These are phyloP conservation scores for Vigna unguiculata DNA, from an alignment of 306 rosid species.

Conservation along the genomic window DNA sequence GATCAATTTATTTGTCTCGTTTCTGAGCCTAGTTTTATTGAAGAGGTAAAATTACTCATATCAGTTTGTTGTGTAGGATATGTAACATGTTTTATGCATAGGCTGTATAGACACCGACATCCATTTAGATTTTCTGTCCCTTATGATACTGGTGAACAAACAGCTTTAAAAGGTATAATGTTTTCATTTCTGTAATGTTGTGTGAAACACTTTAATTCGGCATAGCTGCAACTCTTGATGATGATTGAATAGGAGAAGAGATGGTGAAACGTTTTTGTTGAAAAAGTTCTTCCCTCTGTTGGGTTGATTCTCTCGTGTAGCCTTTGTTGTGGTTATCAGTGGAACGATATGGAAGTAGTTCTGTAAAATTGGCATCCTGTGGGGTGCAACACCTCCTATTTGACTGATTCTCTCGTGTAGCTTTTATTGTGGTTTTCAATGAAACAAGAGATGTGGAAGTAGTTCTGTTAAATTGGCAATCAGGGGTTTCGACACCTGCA, in stretches of 20 bases:
- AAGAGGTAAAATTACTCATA: constrained; percentile 30
- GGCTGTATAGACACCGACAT: constrained; percentile 43
- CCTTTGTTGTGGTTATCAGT: neutral
- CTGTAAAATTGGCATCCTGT: neutral
- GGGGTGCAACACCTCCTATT: neutral
- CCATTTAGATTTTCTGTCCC: constrained; percentile 24
- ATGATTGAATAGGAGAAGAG: constrained; percentile 32
- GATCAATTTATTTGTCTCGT: constrained; percentile 41
- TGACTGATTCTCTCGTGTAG: neutral
- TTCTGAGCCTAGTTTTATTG: constrained; percentile 33
- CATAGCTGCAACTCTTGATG: constrained; percentile 4
- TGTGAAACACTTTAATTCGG: constrained; percentile 7
- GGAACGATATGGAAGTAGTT: neutral
- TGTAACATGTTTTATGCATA: constrained; percentile 39
- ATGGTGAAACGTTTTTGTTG: neutral
- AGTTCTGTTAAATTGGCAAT: neutral
- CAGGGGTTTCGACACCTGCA: neutral
- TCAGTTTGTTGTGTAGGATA: constrained; percentile 35
- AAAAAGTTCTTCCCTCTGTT: neutral
- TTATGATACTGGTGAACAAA: constrained; percentile 32
- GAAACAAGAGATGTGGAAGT: neutral
- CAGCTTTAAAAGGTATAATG: constrained; percentile 7
- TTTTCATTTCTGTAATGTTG: neutral
- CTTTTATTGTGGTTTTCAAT: neutral
- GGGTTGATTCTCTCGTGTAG: neutral